Evolutionary conservation across 805 yeast species (phyloP).

Genomic region (Lipomyces sp.): DNA sequence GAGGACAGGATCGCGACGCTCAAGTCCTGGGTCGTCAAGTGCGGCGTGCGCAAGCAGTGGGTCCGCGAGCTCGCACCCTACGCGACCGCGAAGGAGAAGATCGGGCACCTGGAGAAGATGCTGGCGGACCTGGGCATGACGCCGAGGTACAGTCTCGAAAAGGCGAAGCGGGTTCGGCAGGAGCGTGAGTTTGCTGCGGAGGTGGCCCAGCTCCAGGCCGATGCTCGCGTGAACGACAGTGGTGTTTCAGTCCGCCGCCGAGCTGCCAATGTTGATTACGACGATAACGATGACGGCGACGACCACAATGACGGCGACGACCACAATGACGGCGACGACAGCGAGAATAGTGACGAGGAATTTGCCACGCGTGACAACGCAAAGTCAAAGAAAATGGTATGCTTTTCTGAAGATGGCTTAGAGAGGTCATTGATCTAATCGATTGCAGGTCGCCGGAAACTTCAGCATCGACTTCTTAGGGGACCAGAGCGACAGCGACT

Average conservation of each 20-base stretch:
- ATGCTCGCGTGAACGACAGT: conserved; percentile 19
- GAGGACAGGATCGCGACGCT: conserved; percentile 33
- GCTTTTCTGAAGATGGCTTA: not conserved
- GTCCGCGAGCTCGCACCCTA: conserved; percentile 27
- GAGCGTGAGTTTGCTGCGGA: conserved; percentile 30
- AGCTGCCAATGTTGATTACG: conserved; percentile 8
- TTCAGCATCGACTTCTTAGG: conserved; percentile 21
- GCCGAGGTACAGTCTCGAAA: conserved; percentile 33
- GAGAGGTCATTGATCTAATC: not conserved
- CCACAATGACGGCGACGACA: not conserved
- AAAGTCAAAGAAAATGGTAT: not conserved
- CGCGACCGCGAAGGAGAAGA: conserved; percentile 25
- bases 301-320: too few species aligned
- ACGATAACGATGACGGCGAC: too few species aligned
- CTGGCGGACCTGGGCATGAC: conserved; percentile 33
- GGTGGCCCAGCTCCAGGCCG: conserved; percentile 29
- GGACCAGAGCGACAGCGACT: conserved; percentile 24
- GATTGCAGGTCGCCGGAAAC: conserved; percentile 14
- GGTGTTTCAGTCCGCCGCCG: too few species aligned
- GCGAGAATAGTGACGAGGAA: not conserved
- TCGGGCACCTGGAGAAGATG: conserved; percentile 25
- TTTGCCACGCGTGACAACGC: not conserved
- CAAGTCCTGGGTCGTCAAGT: conserved; percentile 32
- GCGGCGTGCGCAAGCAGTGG: conserved; percentile 35
- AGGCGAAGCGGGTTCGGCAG: conserved; percentile 33